phyloP scores from a whole-genome alignment of 2,329 filamentous ascomycete genomes.

The Peltaster fructicola region DNA sequence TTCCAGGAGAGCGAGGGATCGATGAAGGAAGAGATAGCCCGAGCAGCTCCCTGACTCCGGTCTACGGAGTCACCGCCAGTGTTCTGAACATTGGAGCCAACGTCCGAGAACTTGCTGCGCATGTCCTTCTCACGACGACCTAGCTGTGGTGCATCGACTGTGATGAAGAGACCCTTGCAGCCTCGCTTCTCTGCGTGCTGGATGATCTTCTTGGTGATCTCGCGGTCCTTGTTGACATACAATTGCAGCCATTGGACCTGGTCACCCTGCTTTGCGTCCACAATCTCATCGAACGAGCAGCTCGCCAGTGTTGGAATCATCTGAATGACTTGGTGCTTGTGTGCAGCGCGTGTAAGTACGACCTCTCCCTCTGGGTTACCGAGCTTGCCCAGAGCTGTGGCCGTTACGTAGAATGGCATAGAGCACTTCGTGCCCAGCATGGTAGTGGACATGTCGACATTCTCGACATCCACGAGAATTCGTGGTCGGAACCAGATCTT shows the following conservation, averaged over 20 bases:
- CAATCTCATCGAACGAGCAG: conserved; percentile 93
- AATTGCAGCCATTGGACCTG: conserved; percentile 95
- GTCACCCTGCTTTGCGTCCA: conserved; percentile 61
- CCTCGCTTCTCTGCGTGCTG: conserved; percentile 80
- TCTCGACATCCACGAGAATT: conserved; percentile 74
- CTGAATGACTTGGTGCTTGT: conserved; percentile 78
- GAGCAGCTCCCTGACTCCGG: conserved; percentile 76
- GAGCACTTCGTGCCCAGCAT: conserved; percentile 79
- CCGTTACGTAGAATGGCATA: conserved; percentile 91
- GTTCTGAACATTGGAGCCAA: conserved; percentile 64
- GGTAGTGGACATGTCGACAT: conserved; percentile 71
- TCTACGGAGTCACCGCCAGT: conserved; percentile 53
- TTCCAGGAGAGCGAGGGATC: conserved; percentile 87
- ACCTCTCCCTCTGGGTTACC: conserved; percentile 91
- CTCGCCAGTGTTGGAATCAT: conserved; percentile 98
- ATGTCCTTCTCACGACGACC: conserved; percentile 95
- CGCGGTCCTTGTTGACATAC: conserved; percentile 73
- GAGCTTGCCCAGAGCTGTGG: conserved; percentile 87
- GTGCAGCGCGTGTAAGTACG: conserved; percentile 65
- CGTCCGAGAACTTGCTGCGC: conserved; percentile 61
- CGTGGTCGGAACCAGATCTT: conserved; percentile 93
- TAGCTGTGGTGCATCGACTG: conserved; percentile 89
- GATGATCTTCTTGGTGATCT: conserved; percentile 78
- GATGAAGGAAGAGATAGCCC: conserved; percentile 92
- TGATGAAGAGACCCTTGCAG: conserved; percentile 94